Evolutionary conservation across 345 rosid species (phyloP), one percentile per base, ranked within the genome.

Genomic region (Euphorbia tirucalli): DNA sequence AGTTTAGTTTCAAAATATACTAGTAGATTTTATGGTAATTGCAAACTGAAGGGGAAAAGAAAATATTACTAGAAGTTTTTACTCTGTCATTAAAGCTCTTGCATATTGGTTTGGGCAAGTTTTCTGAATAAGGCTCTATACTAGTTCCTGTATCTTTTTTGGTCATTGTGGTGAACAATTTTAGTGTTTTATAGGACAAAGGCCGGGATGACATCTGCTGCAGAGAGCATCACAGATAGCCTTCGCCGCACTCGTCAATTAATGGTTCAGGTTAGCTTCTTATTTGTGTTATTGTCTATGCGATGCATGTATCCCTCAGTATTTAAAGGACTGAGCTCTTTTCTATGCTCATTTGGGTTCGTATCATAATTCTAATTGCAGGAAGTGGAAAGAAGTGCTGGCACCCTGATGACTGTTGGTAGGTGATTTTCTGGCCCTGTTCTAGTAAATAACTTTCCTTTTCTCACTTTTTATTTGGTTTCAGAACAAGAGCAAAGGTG

Each of bases 211-310:
- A 89, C 93, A 68, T 92, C 96, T 56, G 97, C 96, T 71, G 93
- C 99, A 63, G 99, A 92, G 81, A 90, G 93, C 84, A 90, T 95
- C 78, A 95, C 97, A 4, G 99, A 95, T 58, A 95, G 99, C 81
- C 97, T 95, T 69, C 90, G 97, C 43, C 93, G 97, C 4, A 85
- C 96, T 44, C 93, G 94, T 46, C 97, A 92, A 74, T 82, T 95
- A 67, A 92, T 95, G 99, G 96, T 92, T 82, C 97, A 95, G 91
- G 98, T 92, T 69, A 64, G 83, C 64, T 72, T 25, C 24, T 22
- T 32, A 46, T 56, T 64, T 52, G 72, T 24, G 71, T 30, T 31
- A 32, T 37, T 60, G 30, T 66, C 72, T 32, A 28, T 66, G 22
- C 68, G 28, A 13, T 50, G 30, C 41, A 39, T 55, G 35, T 68